Percentiles rank a stretch among this genome's conserved stretches.
phyloP scores from a whole-genome alignment of 345 rosid species.

The Boechera divaricarpa region DNA sequence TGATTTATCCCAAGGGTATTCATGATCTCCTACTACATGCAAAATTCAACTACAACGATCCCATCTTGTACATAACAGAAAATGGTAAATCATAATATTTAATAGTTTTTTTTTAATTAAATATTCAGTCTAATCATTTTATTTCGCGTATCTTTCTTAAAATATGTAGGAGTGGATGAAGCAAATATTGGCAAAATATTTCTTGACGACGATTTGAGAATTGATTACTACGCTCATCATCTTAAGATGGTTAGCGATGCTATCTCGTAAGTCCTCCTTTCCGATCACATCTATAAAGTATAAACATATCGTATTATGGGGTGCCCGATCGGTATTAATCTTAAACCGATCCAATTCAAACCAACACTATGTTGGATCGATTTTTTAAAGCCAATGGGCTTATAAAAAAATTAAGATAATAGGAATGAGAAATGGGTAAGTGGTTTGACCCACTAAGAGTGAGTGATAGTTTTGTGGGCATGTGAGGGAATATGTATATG shows the following conservation, averaged over 20 bases:
- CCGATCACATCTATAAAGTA: not conserved
- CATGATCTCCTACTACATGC: conserved; percentile 50
- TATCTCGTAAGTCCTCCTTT: conserved; percentile 42
- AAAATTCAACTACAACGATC: conserved; percentile 52
- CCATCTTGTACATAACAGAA: conserved; percentile 58
- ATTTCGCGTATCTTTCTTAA: not conserved
- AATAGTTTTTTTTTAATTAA: not conserved
- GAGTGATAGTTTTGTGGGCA: no score
- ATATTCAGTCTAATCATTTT: not conserved
- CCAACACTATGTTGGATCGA: no score
- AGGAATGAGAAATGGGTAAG: no score
- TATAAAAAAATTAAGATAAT: no score
- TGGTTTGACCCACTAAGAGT: no score
- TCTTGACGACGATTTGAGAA: conserved; percentile 43
- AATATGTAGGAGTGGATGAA: conserved; percentile 45
- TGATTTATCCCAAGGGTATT: conserved; percentile 59
- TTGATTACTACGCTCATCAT: conserved; percentile 46
- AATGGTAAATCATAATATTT: conserved; percentile 49
- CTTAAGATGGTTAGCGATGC: conserved; percentile 46
- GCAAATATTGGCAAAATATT: conserved; percentile 21
- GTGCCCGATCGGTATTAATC: not conserved
- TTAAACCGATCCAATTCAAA: no score
- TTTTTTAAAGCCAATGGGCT: no score
- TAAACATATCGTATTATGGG: not conserved
- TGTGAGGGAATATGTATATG: no score